A percentile compares a stretch with the other conserved stretches of the same genome.
These are phyloP conservation scores for Pugionium dolabratum DNA, from an alignment of 345 rosid genomes.

Conservation along the genomic window DNA sequence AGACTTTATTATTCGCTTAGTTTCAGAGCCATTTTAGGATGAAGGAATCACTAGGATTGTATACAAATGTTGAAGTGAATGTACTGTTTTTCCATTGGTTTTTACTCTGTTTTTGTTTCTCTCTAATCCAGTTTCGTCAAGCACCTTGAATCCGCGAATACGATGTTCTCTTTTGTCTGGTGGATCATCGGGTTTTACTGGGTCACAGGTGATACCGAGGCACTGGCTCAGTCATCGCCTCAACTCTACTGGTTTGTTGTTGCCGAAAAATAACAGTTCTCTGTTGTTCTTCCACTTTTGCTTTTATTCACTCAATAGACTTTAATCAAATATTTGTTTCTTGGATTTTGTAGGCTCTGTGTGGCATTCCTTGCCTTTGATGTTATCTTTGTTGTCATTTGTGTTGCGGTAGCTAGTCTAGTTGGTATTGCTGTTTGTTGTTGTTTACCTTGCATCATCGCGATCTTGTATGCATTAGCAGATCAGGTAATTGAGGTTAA, in stretches of 20 bases:
- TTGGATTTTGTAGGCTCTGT: conserved; percentile 68
- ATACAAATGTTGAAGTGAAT: not conserved
- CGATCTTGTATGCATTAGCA: conserved; percentile 72
- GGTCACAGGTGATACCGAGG: conserved; percentile 59
- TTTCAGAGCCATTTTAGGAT: not conserved
- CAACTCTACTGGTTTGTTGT: conserved; percentile 73
- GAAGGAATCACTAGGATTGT: conserved; percentile 22
- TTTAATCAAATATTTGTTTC: not conserved
- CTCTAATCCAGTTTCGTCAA: conserved; percentile 31
- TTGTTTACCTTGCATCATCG: conserved; percentile 94
- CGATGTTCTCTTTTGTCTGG: conserved; percentile 82
- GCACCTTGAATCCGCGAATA: conserved; percentile 67
- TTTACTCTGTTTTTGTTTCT: not conserved
- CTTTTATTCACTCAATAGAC: not conserved
- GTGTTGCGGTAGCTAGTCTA: conserved; percentile 70
- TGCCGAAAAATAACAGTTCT: not conserved
- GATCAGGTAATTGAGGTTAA: conserved; percentile 57
- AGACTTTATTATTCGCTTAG: not conserved
- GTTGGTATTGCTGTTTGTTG: conserved; percentile 89
- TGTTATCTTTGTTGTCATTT: conserved; percentile 73
- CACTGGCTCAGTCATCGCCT: conserved; percentile 54
- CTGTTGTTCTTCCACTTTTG: not conserved
- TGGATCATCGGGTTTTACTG: conserved; percentile 92
- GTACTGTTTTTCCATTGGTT: not conserved
- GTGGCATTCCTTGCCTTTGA: conserved; percentile 83